Evolutionary conservation across 2,329 filamentous ascomycete species (phyloP), one percentile per base, ranked within the genome.

Genomic region (Neocucurbitaria cava): DNA sequence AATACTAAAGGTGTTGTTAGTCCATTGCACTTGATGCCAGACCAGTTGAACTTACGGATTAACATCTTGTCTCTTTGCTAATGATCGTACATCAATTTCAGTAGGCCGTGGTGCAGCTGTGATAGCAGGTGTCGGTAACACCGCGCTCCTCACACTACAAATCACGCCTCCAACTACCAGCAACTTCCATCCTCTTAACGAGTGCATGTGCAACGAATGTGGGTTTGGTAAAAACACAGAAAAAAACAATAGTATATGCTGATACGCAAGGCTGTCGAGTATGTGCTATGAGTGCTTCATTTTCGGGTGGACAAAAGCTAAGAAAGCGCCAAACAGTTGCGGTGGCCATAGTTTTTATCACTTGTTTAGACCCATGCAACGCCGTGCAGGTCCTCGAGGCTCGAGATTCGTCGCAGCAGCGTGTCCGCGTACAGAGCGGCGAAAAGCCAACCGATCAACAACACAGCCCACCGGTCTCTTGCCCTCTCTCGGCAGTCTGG

Each of bases 31-130:
- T 15, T 3, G 9, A 24, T n/a, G 10, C 11, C 13, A 17, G 31
- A 24, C 15, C 41, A 40, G 1, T 33, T 40, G 31, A 8, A 66
- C 71, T 55, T 64, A 75, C 72, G 70, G 62, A 68, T 75, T 65
- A 28, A 66, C 67, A 49, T 60, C 58, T 31, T 72, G 60, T 47
- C 69, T 67, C 28, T 57, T 46, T 13, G 53, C 40, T 35, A 64
- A 33, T 18, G 46, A 52, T 52, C 59, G 53, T 51, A 52, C 20
- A 46, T 55, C 50, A 20, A 56, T 38, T 15, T 52, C 47, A 13
- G 46, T 44, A 17, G 35, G 28, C 18, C 44, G 58, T 21, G 73
- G 72, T 38, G 67, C 71, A 15, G 66, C 65, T 35, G 72, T 74
- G 44, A 73, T 68, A 21, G 49, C 52, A 28, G 71, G 65, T 20